Evolutionary conservation across 1,284 basidiomycete genomes (phyloP).

Genomic region (Cerrena zonata): DNA sequence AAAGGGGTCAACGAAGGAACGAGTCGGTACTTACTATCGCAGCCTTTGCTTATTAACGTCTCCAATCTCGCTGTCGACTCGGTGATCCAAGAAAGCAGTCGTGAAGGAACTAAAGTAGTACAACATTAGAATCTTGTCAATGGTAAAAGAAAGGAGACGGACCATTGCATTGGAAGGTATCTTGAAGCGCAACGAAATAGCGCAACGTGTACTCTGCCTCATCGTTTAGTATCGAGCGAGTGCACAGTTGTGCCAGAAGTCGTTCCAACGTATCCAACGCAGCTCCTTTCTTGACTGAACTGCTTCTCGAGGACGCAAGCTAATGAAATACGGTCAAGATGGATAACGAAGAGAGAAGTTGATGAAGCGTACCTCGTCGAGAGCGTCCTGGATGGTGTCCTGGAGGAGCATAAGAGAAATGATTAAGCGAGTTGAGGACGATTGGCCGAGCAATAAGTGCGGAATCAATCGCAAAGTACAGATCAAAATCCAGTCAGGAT

Average conservation of each 20-base stretch:
- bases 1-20: too few relatives aligned
- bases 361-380: slow-evolving; percentile 54
- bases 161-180: slow-evolving; percentile 76
- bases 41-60: slow-evolving; percentile 18
- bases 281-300: slow-evolving; percentile 40
- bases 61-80: slow-evolving; percentile 22
- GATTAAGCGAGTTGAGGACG: too few relatives aligned
- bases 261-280: slow-evolving; percentile 55
- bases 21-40: slow-evolving; percentile 24
- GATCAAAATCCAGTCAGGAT: too few relatives aligned
- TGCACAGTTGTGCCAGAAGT: slow-evolving; percentile 52
- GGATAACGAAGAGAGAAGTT: neutral
- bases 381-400: slow-evolving; percentile 47
- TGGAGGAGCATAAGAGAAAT: slow-evolving; percentile 28
- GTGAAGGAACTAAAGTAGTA: slow-evolving; percentile 46
- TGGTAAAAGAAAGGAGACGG: neutral
- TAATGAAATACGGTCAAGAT: slow-evolving; percentile 26
- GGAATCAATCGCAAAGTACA: too few relatives aligned
- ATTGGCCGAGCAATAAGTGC: too few relatives aligned
- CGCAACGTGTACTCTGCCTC: slow-evolving; percentile 37
- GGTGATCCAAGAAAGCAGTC: slow-evolving; percentile 48
- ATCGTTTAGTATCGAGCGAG: slow-evolving; percentile 33
- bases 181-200: slow-evolving; percentile 60
- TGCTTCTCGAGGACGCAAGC: slow-evolving; percentile 57
- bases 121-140: too few relatives aligned